Percentiles rank a stretch among this genome's conserved stretches.
Evolutionary conservation across 2,329 filamentous ascomycete species (phyloP).

Genomic region (Pseudogymnoascus sp.): DNA sequence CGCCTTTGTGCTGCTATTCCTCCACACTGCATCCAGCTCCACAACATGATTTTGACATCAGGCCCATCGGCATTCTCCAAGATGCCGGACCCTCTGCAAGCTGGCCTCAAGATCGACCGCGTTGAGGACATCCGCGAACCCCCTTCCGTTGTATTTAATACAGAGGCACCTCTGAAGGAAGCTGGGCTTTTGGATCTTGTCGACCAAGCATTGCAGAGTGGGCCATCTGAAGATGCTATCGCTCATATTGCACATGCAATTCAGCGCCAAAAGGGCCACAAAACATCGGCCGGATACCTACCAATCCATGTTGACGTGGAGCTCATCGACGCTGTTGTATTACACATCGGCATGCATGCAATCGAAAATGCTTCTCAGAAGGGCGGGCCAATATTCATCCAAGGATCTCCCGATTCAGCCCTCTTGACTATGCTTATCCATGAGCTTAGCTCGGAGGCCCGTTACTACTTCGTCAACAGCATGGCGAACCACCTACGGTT

Average conservation of each 20-base stretch:
- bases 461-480: conserved; percentile 76
- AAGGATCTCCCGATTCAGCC: conserved; percentile 58
- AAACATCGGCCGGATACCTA: conserved; percentile 59
- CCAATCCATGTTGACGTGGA: conserved; percentile 60
- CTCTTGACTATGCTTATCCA: conserved; percentile 70
- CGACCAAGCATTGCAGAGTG: conserved; percentile 51
- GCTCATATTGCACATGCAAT: conserved; percentile 70
- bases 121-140: conserved; percentile 65
- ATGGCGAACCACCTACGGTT: conserved; percentile 89
- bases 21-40: conserved; percentile 74
- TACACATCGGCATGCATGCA: conserved; percentile 71
- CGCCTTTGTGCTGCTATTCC: conserved; percentile 75
- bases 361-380: conserved; percentile 52
- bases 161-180: conserved; percentile 43
- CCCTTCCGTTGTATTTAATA: conserved; percentile 58
- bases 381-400: conserved; percentile 55
- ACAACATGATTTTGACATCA: conserved; percentile 81
- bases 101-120: conserved; percentile 67
- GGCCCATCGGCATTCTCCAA: conserved; percentile 61
- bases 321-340: conserved; percentile 73
- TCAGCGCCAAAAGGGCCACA: conserved; percentile 48
- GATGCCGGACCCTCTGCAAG: conserved; percentile 64
- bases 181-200: conserved; percentile 52
- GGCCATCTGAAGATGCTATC: conserved; percentile 63
- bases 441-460: conserved; percentile 65